These are phyloP conservation scores for Monilinia fructigena DNA, from an alignment of 2,329 filamentous ascomycete species.

Conservation along the genomic window DNA sequence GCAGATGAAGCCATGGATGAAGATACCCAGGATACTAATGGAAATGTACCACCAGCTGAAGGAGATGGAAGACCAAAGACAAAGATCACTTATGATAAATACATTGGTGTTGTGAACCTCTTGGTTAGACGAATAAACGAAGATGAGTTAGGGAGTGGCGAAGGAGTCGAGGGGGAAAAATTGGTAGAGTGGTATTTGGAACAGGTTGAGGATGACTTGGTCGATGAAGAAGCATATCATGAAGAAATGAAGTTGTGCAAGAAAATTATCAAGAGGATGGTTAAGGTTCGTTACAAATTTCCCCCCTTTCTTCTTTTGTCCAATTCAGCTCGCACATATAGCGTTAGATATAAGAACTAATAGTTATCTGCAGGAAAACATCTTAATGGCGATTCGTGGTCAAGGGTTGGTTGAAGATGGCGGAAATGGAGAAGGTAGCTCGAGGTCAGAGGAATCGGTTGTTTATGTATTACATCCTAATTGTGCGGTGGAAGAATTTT, in stretches of 20 bases:
- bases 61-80: conserved; percentile 54
- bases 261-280: conserved; percentile 93
- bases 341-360: conserved; percentile 34
- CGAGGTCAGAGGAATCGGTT: conserved; percentile 49
- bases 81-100: conserved; percentile 94
- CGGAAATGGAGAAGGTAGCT: conserved; percentile 44
- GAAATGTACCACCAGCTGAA: conserved; percentile 35
- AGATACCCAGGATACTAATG: conserved; percentile 42
- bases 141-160: conserved; percentile 71
- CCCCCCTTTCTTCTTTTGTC: conserved; percentile 27
- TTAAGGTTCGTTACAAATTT: conserved; percentile 66
- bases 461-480: conserved; percentile 94
- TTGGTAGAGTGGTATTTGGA: conserved; percentile 89
- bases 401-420: conserved; percentile 52
- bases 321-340: conserved; percentile 38
- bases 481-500: conserved; percentile 68
- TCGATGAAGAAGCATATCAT: conserved; percentile 77
- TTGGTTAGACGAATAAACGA: conserved; percentile 81
- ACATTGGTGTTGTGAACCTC: conserved; percentile 83
- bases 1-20: conserved; percentile 54
- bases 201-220: conserved; percentile 79
- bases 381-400: conserved; percentile 75
- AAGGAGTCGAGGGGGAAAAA: conserved; percentile 81
- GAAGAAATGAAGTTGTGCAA: conserved; percentile 68
- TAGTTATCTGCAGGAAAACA: conserved; percentile 72